Conservation (phyloP, 352 stramenopile genomes). For the Phytophthora aleatoria region DNA sequence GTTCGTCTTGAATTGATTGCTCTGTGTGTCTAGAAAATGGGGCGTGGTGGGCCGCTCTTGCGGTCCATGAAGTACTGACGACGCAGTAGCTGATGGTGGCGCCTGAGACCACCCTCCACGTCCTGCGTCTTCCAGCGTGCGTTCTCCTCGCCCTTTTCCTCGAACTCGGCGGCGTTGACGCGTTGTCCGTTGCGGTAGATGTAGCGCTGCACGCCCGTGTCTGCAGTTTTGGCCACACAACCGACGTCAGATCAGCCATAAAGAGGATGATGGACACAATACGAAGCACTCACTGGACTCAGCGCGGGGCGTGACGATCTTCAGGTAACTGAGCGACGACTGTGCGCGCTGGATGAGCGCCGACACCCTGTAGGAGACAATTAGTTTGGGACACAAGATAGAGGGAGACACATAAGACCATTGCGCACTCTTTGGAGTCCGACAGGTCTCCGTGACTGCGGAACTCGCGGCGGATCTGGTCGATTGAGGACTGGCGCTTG, state of each 20-base stretch:
- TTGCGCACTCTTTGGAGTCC: slow-evolving; percentile 70
- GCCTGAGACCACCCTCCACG: slow-evolving; percentile 68
- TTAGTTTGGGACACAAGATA: slow-evolving; percentile 3
- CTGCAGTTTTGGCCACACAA: slow-evolving; percentile 20
- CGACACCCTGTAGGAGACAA: slow-evolving; percentile 48
- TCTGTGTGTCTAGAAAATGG: slow-evolving; percentile 43
- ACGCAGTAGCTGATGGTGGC: slow-evolving; percentile 78
- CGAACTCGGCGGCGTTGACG: slow-evolving; percentile 48
- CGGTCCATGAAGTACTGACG: slow-evolving; percentile 90
- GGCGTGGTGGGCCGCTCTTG: slow-evolving; percentile 45
- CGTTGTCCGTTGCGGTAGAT: slow-evolving; percentile 85
- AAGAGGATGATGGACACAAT: neutral
- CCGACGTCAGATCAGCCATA: neutral
- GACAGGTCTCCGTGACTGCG: slow-evolving; percentile 58
- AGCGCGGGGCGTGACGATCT: slow-evolving; percentile 84
- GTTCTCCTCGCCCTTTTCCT: slow-evolving; percentile 54
- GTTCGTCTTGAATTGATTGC: slow-evolving; percentile 3
- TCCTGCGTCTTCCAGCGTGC: slow-evolving; percentile 77
- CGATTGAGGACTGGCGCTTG: slow-evolving; percentile 68
- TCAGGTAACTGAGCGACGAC: slow-evolving; percentile 83
- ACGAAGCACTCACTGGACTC: slow-evolving; percentile 44
- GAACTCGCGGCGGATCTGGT: slow-evolving; percentile 82
- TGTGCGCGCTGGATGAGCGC: slow-evolving; percentile 77
- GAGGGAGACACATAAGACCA: neutral
- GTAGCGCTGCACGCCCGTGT: slow-evolving; percentile 75